Conservation (phyloP, 306 rosid genomes). For the Citrullus colocynthis region DNA sequence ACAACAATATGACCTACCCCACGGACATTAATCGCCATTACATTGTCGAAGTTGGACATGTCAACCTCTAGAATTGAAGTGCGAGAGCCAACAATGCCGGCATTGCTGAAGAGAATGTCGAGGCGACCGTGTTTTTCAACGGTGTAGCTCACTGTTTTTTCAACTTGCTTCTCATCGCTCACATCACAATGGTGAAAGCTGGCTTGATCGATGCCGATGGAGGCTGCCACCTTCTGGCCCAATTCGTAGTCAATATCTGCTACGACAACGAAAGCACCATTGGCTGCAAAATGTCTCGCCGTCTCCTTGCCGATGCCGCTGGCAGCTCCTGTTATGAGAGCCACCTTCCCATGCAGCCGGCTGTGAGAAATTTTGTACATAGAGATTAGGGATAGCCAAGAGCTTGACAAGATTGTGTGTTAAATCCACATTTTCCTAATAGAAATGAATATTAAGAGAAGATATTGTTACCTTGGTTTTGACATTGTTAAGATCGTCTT, state of each 20-base stretch:
- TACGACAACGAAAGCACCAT: constrained; percentile 57
- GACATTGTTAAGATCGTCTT: neutral
- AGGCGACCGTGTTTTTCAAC: constrained; percentile 45
- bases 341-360: constrained; percentile 61
- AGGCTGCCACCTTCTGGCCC: constrained; percentile 36
- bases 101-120: constrained; percentile 65
- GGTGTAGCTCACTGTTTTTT: constrained; percentile 34
- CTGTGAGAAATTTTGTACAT: neutral
- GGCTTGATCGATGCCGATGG: constrained; percentile 34
- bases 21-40: constrained; percentile 48
- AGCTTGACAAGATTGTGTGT: neutral
- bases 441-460: neutral
- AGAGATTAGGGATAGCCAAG: neutral
- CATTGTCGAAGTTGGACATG: constrained; percentile 36
- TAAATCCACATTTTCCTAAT: neutral
- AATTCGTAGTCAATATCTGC: constrained; percentile 61
- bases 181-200: constrained; percentile 69
- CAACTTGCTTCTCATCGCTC: constrained; percentile 63
- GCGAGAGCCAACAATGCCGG: constrained; percentile 47
- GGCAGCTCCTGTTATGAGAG: constrained; percentile 64
- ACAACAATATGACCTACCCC: constrained; percentile 23
- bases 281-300: constrained; percentile 37
- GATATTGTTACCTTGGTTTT: no score
- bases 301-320: constrained; percentile 86
- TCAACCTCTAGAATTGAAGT: constrained; percentile 50